These are phyloP conservation scores for Magnolia kwangsiensis DNA, from an alignment of 164 flowering plant species.

Conservation along the genomic window DNA sequence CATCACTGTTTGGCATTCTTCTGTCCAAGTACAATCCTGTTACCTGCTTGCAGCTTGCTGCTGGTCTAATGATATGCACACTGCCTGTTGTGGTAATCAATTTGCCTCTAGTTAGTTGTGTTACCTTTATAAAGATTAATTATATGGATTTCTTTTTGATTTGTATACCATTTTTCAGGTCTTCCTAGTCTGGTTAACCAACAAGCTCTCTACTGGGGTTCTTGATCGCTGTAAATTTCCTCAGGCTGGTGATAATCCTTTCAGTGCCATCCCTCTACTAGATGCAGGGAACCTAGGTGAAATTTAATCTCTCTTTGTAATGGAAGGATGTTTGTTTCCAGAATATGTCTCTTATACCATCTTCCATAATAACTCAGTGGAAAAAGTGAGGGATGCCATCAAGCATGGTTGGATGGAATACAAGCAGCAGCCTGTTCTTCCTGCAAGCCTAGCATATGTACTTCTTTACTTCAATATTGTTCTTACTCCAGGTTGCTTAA, in stretches of 20 bases:
- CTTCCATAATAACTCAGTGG: slow-evolving; percentile 31
- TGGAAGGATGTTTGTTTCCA: not conserved
- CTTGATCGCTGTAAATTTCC: slow-evolving; percentile 70
- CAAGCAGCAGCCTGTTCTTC: slow-evolving; percentile 92
- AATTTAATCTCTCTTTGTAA: not conserved
- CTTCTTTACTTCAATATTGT: slow-evolving; percentile 87
- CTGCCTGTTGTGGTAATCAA: slow-evolving; percentile 77
- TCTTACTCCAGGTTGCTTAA: slow-evolving; percentile 89
- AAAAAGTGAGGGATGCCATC: slow-evolving; percentile 57
- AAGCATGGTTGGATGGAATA: slow-evolving; percentile 93
- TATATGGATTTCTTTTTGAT: not conserved
- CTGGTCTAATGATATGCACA: slow-evolving; percentile 68
- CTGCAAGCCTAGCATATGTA: slow-evolving; percentile 97
- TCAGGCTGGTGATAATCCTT: slow-evolving; percentile 33
- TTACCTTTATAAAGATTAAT: not conserved
- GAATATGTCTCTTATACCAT: slow-evolving; percentile 5
- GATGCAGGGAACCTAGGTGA: slow-evolving; percentile 47
- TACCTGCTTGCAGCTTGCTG: slow-evolving; percentile 87
- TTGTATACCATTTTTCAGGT: slow-evolving; percentile 37
- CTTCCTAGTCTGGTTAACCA: slow-evolving; percentile 72
- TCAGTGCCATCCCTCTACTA: slow-evolving; percentile 17
- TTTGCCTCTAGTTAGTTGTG: slow-evolving; percentile 2
- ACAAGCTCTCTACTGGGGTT: slow-evolving; percentile 85
- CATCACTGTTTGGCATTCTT: slow-evolving; percentile 85
- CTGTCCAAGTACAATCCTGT: slow-evolving; percentile 86